Conservation (phyloP, 352 stramenopile genomes). For the Phytophthora tubulina region DNA sequence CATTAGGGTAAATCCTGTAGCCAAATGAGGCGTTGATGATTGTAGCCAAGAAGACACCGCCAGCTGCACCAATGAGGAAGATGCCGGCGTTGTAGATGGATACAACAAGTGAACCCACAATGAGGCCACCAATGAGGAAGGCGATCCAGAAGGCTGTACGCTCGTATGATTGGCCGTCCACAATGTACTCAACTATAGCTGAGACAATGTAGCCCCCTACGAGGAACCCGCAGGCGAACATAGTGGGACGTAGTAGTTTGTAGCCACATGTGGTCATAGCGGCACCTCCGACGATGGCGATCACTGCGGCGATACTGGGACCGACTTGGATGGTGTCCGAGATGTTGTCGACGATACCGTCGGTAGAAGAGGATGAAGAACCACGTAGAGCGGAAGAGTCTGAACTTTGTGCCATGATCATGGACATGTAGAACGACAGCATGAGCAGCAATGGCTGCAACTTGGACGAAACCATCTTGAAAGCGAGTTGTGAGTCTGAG, state of each 20-base stretch:
- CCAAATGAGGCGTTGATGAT: conserved; percentile 62
- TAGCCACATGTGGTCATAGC: conserved; percentile 55
- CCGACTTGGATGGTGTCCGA: conserved; percentile 44
- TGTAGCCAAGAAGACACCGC: conserved; percentile 52
- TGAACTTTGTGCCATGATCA: conserved; percentile 9
- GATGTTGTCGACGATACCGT: conserved; percentile 33
- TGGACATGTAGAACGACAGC: conserved; percentile 23
- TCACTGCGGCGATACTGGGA: conserved; percentile 44
- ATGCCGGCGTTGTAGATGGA: conserved; percentile 60
- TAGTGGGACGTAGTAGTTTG: conserved; percentile 63
- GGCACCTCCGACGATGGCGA: conserved; percentile 55
- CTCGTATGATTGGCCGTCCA: conserved; percentile 56
- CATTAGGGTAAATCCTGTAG: conserved; percentile 60
- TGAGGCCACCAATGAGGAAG: conserved; percentile 59
- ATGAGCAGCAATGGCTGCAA: conserved; percentile 27
- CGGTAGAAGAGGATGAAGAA: conserved; percentile 30
- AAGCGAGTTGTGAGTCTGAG: conserved; percentile 1
- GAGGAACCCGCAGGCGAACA: conserved; percentile 73
- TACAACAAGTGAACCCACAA: conserved; percentile 62
- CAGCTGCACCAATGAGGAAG: conserved; percentile 59
- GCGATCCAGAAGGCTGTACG: conserved; percentile 59
- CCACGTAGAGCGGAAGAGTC: conserved; percentile 30
- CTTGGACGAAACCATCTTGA: conserved; percentile 21
- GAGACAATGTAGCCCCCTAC: conserved; percentile 61
- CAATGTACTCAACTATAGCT: conserved; percentile 50